Evolutionary conservation across 805 yeast genomes (phyloP).

Genomic region (Candida krabiensis): DNA sequence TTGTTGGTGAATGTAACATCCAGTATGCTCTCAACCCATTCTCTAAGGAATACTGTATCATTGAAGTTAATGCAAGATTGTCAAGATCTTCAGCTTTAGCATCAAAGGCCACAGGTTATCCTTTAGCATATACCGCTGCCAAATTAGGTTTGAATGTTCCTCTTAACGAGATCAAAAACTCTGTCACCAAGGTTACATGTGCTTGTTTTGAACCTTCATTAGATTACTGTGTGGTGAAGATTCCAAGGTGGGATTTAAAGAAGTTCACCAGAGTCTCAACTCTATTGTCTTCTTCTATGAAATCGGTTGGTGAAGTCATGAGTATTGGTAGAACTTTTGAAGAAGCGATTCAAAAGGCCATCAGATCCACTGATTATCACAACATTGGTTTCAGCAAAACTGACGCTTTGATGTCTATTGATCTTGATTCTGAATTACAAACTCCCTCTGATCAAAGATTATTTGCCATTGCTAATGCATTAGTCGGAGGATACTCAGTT

Average conservation of each 20-base stretch:
- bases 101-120: conserved; percentile 98
- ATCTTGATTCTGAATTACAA: conserved; percentile 88
- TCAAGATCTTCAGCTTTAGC: conserved; percentile 99
- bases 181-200: conserved; percentile 91
- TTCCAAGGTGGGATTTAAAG: conserved; percentile 98
- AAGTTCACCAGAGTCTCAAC: conserved; percentile 92
- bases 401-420: conserved; percentile 82
- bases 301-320: conserved; percentile 99
- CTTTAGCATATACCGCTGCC: conserved; percentile 97
- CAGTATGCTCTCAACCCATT: conserved; percentile 95
- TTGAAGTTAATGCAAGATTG: conserved; percentile 96
- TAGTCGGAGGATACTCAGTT: conserved; percentile 83
- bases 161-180: conserved; percentile 84
- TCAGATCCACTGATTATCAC: conserved; percentile 93
- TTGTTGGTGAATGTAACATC: conserved; percentile 98
- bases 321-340: conserved; percentile 96
- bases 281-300: conserved; percentile 88
- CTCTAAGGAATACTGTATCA: conserved; percentile 92
- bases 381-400: conserved; percentile 92
- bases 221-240: conserved; percentile 95
- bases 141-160: conserved; percentile 93
- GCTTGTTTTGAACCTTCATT: conserved; percentile 97
- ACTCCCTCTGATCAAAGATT: conserved; percentile 97
- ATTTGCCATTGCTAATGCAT: conserved; percentile 95
- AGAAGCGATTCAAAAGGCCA: conserved; percentile 97